Evolutionary conservation across 192 early-diverging fungal genomes (phyloP), one percentile per base, ranked within the genome.

Genomic region (Borealophlyctis nickersoniae): DNA sequence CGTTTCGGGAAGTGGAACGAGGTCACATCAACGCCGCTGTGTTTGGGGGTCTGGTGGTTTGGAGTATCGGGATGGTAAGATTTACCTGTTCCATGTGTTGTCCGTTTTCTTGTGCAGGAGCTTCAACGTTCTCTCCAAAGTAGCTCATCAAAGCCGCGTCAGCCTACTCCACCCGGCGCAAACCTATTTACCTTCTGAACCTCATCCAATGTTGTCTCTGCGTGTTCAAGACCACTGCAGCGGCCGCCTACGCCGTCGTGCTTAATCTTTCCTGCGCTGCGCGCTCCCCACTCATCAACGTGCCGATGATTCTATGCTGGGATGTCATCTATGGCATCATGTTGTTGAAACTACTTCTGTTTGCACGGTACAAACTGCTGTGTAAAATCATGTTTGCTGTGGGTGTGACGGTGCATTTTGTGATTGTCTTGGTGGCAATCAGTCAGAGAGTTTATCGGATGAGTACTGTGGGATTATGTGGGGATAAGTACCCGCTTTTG

Each of bases 151-250:
- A 45, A 45, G 39, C 39, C 19, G 9, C 19, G 54, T 11, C 31
- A 14, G 35, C 65, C 16, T 50, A 52, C 58, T 35, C 16, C 22
- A 9, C 4, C 32, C 56, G 66, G 0, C 58, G 57, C 22, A 71
- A 71, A 36, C 69, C 69, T n/a, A 66, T 71, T 51, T 71, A 71
- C 69, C 24, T 59, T 26, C 69, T 71, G 24, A 66, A 66, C 50
- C 45, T 22, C 13, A 2, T 71, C 9, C 69, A 71, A 48, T n/a
- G 35, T 29, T 13, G 31, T n/a, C 31, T 71, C 48, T 14, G 45
- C n/a, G 23, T 67, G n/a, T 55, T 52, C 33, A 71, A 71, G 53
- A 71, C 62, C 5, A 2, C 61, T 36, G 19, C 36, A 27, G 69
- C 69, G 31, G 58, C 69, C 28, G 22, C n/a, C 26, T 71, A 63